Evolutionary conservation across 371 early-diverging fungal genomes (phyloP).

Genomic region (Basidiobolus meristosporus): DNA sequence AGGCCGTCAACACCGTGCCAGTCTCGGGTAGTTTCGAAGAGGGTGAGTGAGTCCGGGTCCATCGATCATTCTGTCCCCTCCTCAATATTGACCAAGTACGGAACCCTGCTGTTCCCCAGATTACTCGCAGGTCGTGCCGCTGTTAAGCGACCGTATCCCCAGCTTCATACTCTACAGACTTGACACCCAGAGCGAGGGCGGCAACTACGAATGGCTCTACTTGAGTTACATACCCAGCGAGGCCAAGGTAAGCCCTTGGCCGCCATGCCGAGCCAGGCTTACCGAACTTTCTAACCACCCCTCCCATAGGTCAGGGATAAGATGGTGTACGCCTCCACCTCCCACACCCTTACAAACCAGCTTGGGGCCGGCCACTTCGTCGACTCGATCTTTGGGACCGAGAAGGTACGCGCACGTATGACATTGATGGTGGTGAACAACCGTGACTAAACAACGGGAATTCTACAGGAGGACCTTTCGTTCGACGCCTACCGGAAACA

Average conservation of each 20-base stretch:
- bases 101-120: conserved; percentile 12
- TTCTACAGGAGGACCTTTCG: conserved; percentile 28
- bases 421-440: neutral
- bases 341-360: conserved; percentile 49
- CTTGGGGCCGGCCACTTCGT: conserved; percentile 59
- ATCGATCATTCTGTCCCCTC: too few relatives aligned
- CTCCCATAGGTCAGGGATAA: conserved; percentile 71
- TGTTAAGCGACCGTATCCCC: conserved; percentile 32
- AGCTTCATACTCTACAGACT: conserved; percentile 45
- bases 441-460: neutral
- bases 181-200: conserved; percentile 20
- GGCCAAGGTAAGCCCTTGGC: conserved; percentile 18
- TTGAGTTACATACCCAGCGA: conserved; percentile 60
- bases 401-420: conserved; percentile 13
- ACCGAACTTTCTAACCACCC: too few relatives aligned
- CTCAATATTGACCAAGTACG: neutral
- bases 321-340: conserved; percentile 75
- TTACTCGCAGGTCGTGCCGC: conserved; percentile 18
- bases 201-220: conserved; percentile 49
- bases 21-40: neutral
- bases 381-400: conserved; percentile 62
- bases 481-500: conserved; percentile 59
- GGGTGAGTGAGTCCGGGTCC: neutral
- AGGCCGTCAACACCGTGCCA: neutral
- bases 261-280: too few relatives aligned